Percentiles rank a stretch among this genome's conserved stretches.
Conservation (phyloP, 306 rosid species). For the Coriaria nepalensis region DNA sequence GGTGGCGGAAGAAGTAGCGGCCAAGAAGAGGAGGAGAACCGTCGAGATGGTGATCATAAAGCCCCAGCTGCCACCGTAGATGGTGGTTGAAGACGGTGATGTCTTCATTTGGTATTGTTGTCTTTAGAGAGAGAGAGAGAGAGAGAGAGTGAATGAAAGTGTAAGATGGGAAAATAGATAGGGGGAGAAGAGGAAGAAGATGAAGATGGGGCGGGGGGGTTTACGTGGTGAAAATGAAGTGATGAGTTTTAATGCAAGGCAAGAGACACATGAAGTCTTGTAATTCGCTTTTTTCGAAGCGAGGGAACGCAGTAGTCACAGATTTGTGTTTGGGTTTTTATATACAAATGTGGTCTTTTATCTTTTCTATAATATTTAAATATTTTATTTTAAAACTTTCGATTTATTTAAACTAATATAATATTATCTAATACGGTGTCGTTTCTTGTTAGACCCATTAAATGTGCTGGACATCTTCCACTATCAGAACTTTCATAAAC, state of each 20-base stretch:
- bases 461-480: too few species aligned
- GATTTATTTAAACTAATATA: too few species aligned
- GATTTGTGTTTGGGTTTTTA: too few species aligned
- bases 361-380: too few species aligned
- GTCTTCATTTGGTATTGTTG: slow-evolving; percentile 32
- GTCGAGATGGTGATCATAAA: slow-evolving; percentile 1
- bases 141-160: slow-evolving; percentile 3
- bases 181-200: slow-evolving; percentile 2
- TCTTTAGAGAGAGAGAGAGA: slow-evolving; percentile 19
- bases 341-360: too few species aligned
- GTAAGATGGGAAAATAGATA: slow-evolving; percentile 1
- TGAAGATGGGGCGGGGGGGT: slow-evolving; percentile 5
- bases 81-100: slow-evolving; percentile 31
- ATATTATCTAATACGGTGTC: too few species aligned
- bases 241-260: slow-evolving; percentile 35
- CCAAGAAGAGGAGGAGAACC: slow-evolving; percentile 12
- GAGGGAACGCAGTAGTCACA: too few species aligned
- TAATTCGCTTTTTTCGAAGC: background rate
- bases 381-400: too few species aligned
- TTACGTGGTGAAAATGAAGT: slow-evolving; percentile 12
- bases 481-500: too few species aligned
- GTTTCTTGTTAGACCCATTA: too few species aligned
- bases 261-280: slow-evolving; percentile 52
- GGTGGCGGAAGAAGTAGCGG: slow-evolving; percentile 11
- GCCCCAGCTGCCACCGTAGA: background rate